A percentile compares a stretch with the other conserved stretches of the same genome.
These are phyloP conservation scores for Beauveria australis DNA, from an alignment of 2,329 filamentous ascomycete genomes.

Conservation along the genomic window DNA sequence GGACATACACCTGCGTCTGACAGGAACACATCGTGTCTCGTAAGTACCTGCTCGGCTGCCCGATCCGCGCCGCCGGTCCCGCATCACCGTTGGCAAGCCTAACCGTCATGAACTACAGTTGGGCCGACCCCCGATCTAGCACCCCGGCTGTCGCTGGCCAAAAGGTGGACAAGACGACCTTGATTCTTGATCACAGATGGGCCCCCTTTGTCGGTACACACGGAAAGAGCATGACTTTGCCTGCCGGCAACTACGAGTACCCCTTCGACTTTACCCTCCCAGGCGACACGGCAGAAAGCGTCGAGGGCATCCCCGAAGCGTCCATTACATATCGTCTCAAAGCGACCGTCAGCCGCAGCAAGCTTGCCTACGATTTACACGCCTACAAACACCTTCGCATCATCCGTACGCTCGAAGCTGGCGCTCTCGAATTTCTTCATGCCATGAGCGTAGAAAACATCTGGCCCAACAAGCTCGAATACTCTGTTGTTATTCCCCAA, in stretches of 20 bases:
- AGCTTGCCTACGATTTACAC: conserved; percentile 79
- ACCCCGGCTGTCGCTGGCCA: conserved; percentile 51
- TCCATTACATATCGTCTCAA: conserved; percentile 88
- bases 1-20: conserved; percentile 63
- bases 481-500: conserved; percentile 85
- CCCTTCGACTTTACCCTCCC: conserved; percentile 69
- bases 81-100: not conserved
- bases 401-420: conserved; percentile 68
- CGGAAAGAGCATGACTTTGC: conserved; percentile 51
- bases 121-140: conserved; percentile 43
- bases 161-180: conserved; percentile 49
- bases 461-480: conserved; percentile 96
- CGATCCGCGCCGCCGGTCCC: not conserved
- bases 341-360: conserved; percentile 78
- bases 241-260: conserved; percentile 75
- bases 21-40: conserved; percentile 57
- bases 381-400: conserved; percentile 71
- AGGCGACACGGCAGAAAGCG: conserved; percentile 70
- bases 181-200: conserved; percentile 64
- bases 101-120: conserved; percentile 26
- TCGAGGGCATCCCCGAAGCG: conserved; percentile 80
- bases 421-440: conserved; percentile 70
- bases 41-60: conserved; percentile 35
- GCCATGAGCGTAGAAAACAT: conserved; percentile 95
- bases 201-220: conserved; percentile 50